phyloP scores from a whole-genome alignment of 495 filamentous ascomycete genomes.

The Oidiodendron maius region DNA sequence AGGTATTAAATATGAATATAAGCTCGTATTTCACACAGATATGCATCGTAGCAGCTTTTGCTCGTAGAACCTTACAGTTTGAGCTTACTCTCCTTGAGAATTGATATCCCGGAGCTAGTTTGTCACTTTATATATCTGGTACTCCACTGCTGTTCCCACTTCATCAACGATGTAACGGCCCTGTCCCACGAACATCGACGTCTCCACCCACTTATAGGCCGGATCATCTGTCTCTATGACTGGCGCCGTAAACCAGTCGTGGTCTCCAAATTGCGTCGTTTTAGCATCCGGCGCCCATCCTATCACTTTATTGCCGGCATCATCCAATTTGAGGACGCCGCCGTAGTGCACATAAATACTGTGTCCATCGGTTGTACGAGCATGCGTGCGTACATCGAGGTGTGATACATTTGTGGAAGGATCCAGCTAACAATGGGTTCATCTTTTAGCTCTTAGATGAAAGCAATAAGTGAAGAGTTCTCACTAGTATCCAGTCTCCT shows the following conservation, averaged over 20 bases:
- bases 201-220: constrained; percentile 1
- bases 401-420: too few species aligned
- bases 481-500: too few species aligned
- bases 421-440: too few species aligned
- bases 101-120: too few species aligned
- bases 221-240: neutral
- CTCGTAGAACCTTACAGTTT: too few species aligned
- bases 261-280: neutral
- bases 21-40: too few species aligned
- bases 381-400: neutral
- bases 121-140: too few species aligned
- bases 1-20: too few species aligned
- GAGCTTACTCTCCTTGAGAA: too few species aligned
- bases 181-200: neutral
- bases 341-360: neutral
- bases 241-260: neutral
- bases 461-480: too few species aligned
- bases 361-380: neutral
- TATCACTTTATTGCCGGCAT: neutral
- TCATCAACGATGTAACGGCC: neutral
- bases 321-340: neutral
- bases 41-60: too few species aligned
- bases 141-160: neutral
- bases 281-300: neutral
- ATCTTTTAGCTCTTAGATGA: too few species aligned